Conservation (phyloP, 2,329 filamentous ascomycete species). For the Fusarium compactum region DNA sequence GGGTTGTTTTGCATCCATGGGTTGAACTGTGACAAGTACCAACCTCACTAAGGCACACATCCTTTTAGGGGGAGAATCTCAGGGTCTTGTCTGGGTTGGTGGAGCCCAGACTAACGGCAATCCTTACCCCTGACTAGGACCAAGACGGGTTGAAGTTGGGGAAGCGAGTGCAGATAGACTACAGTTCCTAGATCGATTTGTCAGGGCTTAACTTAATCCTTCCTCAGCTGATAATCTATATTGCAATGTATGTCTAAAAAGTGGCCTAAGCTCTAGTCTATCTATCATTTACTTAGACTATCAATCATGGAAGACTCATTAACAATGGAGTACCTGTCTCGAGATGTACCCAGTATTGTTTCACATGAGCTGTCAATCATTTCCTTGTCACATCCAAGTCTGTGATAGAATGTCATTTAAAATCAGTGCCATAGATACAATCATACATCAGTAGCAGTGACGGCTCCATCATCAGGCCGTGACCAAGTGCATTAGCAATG, state of each 20-base stretch:
- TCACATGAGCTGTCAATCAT: background rate
- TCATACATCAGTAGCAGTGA: background rate
- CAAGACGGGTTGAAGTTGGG: conserved; percentile 15
- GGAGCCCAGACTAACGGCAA: background rate
- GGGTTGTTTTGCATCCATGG: background rate
- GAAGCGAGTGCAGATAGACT: conserved; percentile 10
- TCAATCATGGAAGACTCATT: background rate
- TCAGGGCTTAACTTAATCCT: background rate
- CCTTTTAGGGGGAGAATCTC: conserved; percentile 1
- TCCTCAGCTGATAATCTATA: background rate
- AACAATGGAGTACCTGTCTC: background rate
- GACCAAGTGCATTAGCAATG: background rate
- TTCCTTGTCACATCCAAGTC: background rate
- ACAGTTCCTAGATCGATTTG: background rate
- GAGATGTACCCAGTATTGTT: background rate
- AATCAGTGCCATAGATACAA: background rate
- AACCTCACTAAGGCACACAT: background rate
- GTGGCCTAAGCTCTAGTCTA: background rate
- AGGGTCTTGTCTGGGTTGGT: conserved; percentile 5
- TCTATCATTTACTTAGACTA: background rate
- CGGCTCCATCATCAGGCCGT: background rate
- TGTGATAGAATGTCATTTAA: background rate
- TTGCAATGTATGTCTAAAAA: background rate
- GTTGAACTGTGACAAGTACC: background rate
- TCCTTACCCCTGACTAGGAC: conserved; percentile 24